These are phyloP conservation scores for Lasiosphaeria miniovina DNA, from an alignment of 495 filamentous ascomycete species.

Conservation along the genomic window DNA sequence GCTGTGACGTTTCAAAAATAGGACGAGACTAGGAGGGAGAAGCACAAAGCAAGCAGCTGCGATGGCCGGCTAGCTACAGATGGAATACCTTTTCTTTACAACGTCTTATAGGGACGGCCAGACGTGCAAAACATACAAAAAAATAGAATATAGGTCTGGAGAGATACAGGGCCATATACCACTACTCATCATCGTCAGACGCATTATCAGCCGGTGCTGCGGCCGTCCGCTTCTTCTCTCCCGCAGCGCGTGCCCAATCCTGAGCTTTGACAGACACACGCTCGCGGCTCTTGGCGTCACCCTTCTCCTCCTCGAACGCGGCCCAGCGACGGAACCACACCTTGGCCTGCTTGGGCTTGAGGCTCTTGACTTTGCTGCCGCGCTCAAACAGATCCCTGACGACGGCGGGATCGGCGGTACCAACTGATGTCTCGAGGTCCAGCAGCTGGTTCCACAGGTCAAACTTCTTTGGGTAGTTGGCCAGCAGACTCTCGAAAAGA, in stretches of 20 bases:
- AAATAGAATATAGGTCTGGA: too few species aligned
- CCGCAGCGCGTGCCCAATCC: conserved; percentile 52
- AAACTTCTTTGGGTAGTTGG: conserved; percentile 79
- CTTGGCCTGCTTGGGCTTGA: conserved; percentile 71
- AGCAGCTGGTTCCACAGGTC: conserved; percentile 91
- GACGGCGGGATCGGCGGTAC: conserved; percentile 53
- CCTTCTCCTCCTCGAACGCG: conserved; percentile 71
- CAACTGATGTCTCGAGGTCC: conserved; percentile 70
- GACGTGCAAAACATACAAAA: too few species aligned
- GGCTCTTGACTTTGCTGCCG: conserved; percentile 63
- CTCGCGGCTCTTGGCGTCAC: conserved; percentile 67
- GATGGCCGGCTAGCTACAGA: too few species aligned
- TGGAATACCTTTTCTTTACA: too few species aligned
- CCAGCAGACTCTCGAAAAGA: conserved; percentile 84
- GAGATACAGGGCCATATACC: too few species aligned
- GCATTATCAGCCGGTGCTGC: conserved; percentile 28
- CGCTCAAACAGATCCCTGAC: conserved; percentile 77
- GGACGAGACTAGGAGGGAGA: too few species aligned
- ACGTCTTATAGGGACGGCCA: too few species aligned
- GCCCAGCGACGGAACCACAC: conserved; percentile 84
- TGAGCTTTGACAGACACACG: conserved; percentile 70
- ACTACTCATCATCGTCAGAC: not conserved
- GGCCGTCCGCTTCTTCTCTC: conserved; percentile 30
- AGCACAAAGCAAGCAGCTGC: too few species aligned
- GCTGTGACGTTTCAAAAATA: too few species aligned